Percentiles rank a stretch among this genome's conserved stretches.
phyloP scores from a whole-genome alignment of 116 monocot species.

The Papilionanthe hybrid region DNA sequence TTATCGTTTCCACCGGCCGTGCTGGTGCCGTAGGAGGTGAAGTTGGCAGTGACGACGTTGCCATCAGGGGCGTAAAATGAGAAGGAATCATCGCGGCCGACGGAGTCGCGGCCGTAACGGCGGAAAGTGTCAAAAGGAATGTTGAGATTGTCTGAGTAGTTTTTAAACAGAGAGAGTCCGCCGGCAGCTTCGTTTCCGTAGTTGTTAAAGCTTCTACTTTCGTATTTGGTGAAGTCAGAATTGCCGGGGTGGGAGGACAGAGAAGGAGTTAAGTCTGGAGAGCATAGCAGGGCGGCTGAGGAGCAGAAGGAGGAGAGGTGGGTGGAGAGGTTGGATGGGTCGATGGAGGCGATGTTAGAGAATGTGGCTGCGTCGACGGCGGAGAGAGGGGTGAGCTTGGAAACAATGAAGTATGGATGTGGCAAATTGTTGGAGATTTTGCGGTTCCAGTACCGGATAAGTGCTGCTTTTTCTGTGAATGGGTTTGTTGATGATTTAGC shows the following conservation, averaged over 20 bases:
- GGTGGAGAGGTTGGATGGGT: constrained; percentile 11
- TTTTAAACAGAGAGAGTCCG: constrained; percentile 10
- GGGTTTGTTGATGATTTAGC: constrained; percentile 10
- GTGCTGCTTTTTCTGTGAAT: constrained; percentile 27
- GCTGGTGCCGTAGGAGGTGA: constrained; percentile 22
- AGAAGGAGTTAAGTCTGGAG: not conserved
- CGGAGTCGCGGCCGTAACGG: constrained; percentile 24
- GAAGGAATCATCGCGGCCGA: constrained; percentile 16
- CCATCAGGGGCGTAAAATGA: constrained; percentile 11
- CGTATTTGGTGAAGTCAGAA: constrained; percentile 11
- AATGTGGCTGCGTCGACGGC: constrained; percentile 20
- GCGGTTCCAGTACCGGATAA: constrained; percentile 39
- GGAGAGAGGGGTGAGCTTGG: constrained; percentile 29
- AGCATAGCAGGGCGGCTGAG: not conserved
- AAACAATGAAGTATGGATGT: constrained; percentile 11
- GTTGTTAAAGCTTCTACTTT: constrained; percentile 19
- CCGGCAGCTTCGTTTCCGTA: constrained; percentile 13
- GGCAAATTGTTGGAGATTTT: constrained; percentile 22
- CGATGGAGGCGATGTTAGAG: constrained; percentile 11
- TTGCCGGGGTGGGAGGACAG: not conserved
- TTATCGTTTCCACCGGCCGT: constrained; percentile 14
- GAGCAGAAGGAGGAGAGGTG: constrained; percentile 10
- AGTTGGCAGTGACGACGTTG: constrained; percentile 19
- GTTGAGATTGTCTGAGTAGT: constrained; percentile 16
- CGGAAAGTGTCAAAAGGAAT: constrained; percentile 16